Conservation (phyloP, 2,329 filamentous ascomycete species). For the Penicillium sp. region DNA sequence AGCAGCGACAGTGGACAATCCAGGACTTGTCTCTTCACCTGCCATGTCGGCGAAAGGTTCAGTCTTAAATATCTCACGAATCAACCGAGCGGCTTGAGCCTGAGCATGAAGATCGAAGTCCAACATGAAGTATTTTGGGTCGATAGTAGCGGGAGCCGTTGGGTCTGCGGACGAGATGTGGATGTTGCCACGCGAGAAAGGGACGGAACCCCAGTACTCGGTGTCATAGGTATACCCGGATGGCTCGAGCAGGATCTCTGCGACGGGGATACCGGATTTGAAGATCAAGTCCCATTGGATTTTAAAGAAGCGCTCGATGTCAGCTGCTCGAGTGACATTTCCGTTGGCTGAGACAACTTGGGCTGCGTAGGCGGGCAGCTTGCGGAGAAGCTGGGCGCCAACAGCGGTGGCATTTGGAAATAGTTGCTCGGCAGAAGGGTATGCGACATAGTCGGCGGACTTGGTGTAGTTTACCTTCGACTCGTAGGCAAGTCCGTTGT, state of each 20-base stretch:
- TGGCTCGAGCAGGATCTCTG: slow-evolving; percentile 27
- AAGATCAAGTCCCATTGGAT: slow-evolving; percentile 32
- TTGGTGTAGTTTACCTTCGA: slow-evolving; percentile 13
- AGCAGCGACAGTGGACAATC: slow-evolving; percentile 17
- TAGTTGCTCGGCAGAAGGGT: slow-evolving; percentile 22
- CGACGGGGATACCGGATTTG: slow-evolving; percentile 25
- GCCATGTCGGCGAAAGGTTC: slow-evolving; percentile 17
- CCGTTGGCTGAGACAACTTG: slow-evolving; percentile 20
- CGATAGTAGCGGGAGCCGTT: slow-evolving; percentile 21
- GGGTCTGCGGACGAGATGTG: slow-evolving; percentile 31
- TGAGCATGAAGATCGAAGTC: slow-evolving; percentile 28
- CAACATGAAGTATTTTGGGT: slow-evolving; percentile 34
- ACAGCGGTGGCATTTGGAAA: slow-evolving; percentile 23
- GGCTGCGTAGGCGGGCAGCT: slow-evolving; percentile 24
- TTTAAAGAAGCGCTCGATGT: slow-evolving; percentile 26
- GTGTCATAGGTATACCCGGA: slow-evolving; percentile 16
- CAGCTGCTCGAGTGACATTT: slow-evolving; percentile 14
- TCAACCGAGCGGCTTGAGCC: slow-evolving; percentile 23
- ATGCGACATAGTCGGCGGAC: slow-evolving; percentile 18
- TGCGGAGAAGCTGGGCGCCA: slow-evolving; percentile 13
- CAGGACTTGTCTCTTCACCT: slow-evolving; percentile 21
- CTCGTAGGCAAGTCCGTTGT: slow-evolving; percentile 18
- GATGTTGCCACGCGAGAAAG: slow-evolving; percentile 33
- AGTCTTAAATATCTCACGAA: slow-evolving; percentile 22
- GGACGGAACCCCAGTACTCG: slow-evolving; percentile 29